Percentiles rank a stretch among this genome's conserved stretches.
phyloP scores from a whole-genome alignment of 2,329 filamentous ascomycete genomes.

The Nigrograna mackinnonii region DNA sequence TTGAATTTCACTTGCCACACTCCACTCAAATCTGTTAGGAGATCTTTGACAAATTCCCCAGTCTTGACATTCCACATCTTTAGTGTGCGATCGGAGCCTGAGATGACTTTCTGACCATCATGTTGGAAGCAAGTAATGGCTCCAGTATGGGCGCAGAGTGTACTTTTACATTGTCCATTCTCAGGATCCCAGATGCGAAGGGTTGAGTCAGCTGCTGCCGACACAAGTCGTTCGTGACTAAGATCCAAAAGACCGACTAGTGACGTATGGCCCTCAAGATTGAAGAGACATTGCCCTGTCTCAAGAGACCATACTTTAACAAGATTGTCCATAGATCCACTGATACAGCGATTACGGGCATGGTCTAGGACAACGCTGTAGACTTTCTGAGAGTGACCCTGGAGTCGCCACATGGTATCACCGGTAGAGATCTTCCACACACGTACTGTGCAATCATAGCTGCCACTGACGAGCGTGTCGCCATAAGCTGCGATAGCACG shows the following conservation, averaged over 20 bases:
- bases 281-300: conserved; percentile 82
- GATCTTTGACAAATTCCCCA: conserved; percentile 88
- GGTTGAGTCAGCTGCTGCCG: conserved; percentile 92
- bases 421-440: conserved; percentile 98
- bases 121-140: conserved; percentile 99
- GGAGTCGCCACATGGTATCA: conserved; percentile 79
- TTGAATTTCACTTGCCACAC: conserved; percentile 99
- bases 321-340: conserved; percentile 95
- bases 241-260: conserved; percentile 91
- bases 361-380: conserved; percentile 96
- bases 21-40: conserved; percentile 90
- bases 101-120: conserved; percentile 94
- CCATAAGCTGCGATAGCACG: conserved; percentile 93
- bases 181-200: conserved; percentile 97
- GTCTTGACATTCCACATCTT: conserved; percentile 99
- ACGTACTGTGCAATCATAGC: conserved; percentile 91
- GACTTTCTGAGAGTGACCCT: conserved; percentile 89
- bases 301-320: conserved; percentile 98
- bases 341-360: conserved; percentile 91
- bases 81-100: conserved; percentile 89
- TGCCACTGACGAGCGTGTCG: conserved; percentile 95
- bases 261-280: conserved; percentile 88
- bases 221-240: conserved; percentile 86
- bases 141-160: conserved; percentile 89
- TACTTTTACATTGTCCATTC: conserved; percentile 85